Evolutionary conservation across 2,329 filamentous ascomycete species (phyloP).

Genomic region (Paraconiothyrium sp.): DNA sequence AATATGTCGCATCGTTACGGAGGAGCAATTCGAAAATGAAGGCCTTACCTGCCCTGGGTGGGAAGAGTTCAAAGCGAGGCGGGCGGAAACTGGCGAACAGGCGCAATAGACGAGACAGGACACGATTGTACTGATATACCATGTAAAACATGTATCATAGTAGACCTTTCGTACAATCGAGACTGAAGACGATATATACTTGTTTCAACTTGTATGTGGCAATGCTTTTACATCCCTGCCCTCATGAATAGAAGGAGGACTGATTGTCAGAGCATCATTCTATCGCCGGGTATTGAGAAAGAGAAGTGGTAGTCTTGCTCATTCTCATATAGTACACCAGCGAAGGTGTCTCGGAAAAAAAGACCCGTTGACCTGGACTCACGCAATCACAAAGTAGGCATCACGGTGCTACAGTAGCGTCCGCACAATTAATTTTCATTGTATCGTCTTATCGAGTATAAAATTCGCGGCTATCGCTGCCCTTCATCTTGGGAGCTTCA

Average conservation of each 20-base stretch:
- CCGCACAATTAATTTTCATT: conserved; percentile 5
- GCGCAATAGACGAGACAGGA: background rate
- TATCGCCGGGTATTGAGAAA: conserved; percentile 50
- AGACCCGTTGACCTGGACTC: background rate
- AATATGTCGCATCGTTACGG: conserved; percentile 64
- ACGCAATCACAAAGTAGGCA: conserved; percentile 7
- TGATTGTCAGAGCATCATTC: conserved; percentile 51
- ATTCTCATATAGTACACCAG: conserved; percentile 42
- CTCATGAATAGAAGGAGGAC: conserved; percentile 43
- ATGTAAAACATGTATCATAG: conserved; percentile 7
- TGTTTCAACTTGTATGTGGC: conserved; percentile 34
- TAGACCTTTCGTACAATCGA: background rate
- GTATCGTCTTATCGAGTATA: background rate
- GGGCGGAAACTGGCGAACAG: conserved; percentile 11
- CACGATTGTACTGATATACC: background rate
- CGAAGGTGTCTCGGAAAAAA: conserved; percentile 19
- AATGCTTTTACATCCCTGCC: conserved; percentile 51
- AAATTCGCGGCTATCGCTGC: conserved; percentile 7
- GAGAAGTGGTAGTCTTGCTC: conserved; percentile 36
- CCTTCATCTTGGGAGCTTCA: conserved; percentile 7
- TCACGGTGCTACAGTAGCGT: background rate
- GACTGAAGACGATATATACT: background rate
- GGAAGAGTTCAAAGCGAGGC: conserved; percentile 46
- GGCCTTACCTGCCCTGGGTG: conserved; percentile 62
- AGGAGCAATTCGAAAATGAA: conserved; percentile 60